Percentiles rank a stretch among this genome's conserved stretches.
phyloP scores from a whole-genome alignment of 2,329 filamentous ascomycete species.

The Nannizzia gypsea region DNA sequence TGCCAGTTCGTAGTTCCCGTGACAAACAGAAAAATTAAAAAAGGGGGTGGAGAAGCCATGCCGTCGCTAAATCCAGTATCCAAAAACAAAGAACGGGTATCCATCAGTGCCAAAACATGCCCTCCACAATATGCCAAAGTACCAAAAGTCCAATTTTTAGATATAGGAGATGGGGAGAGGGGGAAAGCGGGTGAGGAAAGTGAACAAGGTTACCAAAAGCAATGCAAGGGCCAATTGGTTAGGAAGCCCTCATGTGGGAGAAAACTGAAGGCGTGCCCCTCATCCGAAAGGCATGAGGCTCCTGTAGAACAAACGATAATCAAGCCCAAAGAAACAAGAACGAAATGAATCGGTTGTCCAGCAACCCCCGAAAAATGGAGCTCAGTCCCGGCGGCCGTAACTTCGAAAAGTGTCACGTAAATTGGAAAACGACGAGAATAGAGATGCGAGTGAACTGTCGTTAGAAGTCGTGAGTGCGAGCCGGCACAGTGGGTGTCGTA shows the following conservation, averaged over 20 bases:
- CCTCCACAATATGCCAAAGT: neutral
- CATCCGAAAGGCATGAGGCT: neutral
- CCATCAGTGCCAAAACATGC: neutral
- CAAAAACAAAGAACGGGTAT: slow-evolving; percentile 2
- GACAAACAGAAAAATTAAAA: neutral
- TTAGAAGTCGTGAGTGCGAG: too few species aligned
- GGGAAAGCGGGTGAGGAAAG: neutral
- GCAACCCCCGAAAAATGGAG: neutral
- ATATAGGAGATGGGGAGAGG: neutral
- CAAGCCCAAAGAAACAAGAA: neutral
- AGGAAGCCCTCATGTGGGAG: neutral
- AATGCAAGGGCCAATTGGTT: neutral
- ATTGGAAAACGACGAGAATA: neutral
- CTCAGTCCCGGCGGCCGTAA: neutral
- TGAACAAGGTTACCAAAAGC: neutral
- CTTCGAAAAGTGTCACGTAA: neutral
- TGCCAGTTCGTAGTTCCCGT: slow-evolving; percentile 2
- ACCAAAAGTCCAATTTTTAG: slow-evolving; percentile 1
- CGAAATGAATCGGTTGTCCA: neutral
- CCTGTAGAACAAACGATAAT: neutral
- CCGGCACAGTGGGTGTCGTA: neutral
- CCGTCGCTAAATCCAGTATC: neutral
- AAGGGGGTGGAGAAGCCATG: neutral
- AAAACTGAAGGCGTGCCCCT: neutral
- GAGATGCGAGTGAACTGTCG: too few species aligned